Evolutionary conservation across 352 stramenopile species (phyloP), one percentile per base, ranked within the genome.

Genomic region (Chrysophaeum taylorii): DNA sequence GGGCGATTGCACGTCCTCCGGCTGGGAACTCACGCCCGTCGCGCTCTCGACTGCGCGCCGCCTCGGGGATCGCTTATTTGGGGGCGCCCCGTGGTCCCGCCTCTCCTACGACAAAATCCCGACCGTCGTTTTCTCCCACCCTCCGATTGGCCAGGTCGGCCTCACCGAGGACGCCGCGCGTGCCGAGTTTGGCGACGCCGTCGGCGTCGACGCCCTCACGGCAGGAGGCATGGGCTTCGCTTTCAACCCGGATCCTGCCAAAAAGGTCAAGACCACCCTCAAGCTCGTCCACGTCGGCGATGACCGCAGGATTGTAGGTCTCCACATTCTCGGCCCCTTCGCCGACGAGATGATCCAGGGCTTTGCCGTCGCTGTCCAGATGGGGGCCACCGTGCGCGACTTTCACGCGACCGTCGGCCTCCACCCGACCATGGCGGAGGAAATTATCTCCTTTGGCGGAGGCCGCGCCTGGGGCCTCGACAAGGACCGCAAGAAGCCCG

Each of bases 371-470:
- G 90, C 90, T 0, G 73, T 96, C 36, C 95, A 95, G 77, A 94
- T 94, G 88, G 89, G 87, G 36, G 89, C 89, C 12, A 96, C 89
- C 67, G 97, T 98, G 80, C 86, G 86, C 42, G 93, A 98, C 75
- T 96, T 98, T 73, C 91, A 97, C 78, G 85, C 86, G 61, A 90
- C 87, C 57, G 87, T 97, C 64, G 93, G 89, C 33, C 96, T 98
- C 73, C 93, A 98, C 81, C 93, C 93, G 27, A 97, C 92, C n/a
- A 87, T 88, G 36, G 81, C 89, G 35, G 92, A 98, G 79, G 92
- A 97, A 76, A 78, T 98, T 31, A 90, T 97, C 48, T 96, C 92
- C 16, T 54, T 54, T 25, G 45, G 45, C 7, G 45, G 45, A 16
- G n/a, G n/a, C n/a, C n/a, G n/a, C n/a, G n/a, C n/a, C n/a, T 54